These are phyloP conservation scores for Ceratocystis diversiconidia DNA, from an alignment of 2,329 filamentous ascomycete species.

Conservation along the genomic window DNA sequence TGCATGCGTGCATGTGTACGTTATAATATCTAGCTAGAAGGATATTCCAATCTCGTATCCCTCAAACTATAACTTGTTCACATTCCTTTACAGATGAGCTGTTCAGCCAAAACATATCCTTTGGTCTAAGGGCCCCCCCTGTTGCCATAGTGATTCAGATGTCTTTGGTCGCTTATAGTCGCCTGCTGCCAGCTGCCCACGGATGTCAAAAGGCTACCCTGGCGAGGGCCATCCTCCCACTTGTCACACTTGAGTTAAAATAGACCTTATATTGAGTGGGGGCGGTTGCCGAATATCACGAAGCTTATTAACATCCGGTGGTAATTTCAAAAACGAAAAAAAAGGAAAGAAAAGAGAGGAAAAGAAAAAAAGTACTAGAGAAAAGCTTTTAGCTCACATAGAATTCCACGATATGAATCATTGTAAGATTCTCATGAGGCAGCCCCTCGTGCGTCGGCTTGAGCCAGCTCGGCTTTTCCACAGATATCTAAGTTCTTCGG, in stretches of 20 bases:
- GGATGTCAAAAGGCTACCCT: background rate
- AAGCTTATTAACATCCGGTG: background rate
- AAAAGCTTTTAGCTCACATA: background rate
- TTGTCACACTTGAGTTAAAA: background rate
- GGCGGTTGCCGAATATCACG: background rate
- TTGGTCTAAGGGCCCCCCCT: background rate
- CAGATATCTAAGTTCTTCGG: constrained; percentile 5
- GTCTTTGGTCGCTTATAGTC: background rate
- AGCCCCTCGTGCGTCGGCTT: background rate
- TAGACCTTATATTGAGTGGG: background rate
- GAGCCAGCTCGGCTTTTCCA: background rate
- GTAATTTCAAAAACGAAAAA: too few relatives aligned
- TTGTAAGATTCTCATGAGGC: background rate
- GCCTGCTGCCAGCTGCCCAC: background rate
- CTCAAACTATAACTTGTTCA: background rate
- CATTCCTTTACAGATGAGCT: background rate
- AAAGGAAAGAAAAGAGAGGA: too few relatives aligned
- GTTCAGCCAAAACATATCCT: background rate
- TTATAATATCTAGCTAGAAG: background rate
- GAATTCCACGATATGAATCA: background rate
- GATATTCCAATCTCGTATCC: background rate
- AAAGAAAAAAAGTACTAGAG: background rate
- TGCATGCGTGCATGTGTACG: too few relatives aligned
- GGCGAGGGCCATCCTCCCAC: too few relatives aligned
- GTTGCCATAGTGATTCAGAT: background rate